Percentiles rank a stretch among this genome's conserved stretches.
phyloP scores from a whole-genome alignment of 495 filamentous ascomycete species.

The Penicillium nucicola region DNA sequence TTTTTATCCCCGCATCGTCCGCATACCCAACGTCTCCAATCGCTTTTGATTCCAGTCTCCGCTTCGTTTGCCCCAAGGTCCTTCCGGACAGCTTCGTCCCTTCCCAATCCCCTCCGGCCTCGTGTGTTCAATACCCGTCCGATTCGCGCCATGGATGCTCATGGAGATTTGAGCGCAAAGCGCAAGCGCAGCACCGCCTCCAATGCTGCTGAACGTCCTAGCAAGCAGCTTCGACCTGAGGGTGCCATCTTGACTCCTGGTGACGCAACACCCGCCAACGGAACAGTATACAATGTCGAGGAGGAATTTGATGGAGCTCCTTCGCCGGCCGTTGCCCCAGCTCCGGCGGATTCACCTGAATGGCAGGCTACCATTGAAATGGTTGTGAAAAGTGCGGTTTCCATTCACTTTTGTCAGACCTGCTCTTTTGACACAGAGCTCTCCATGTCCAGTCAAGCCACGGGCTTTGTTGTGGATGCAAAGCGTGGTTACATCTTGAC shows the following conservation, averaged over 20 bases:
- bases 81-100: background rate
- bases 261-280: slow-evolving; percentile 47
- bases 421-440: slow-evolving; percentile 96
- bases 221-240: slow-evolving; percentile 54
- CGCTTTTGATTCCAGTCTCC: background rate
- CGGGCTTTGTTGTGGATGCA: slow-evolving; percentile 96
- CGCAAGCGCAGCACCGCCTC: slow-evolving; percentile 58
- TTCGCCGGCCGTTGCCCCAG: slow-evolving; percentile 40
- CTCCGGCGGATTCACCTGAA: slow-evolving; percentile 80
- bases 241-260: slow-evolving; percentile 38
- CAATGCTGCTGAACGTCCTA: slow-evolving; percentile 48
- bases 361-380: slow-evolving; percentile 96
- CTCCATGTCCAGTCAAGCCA: slow-evolving; percentile 90
- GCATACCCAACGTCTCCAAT: background rate
- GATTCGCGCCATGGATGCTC: slow-evolving; percentile 46
- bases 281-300: slow-evolving; percentile 46
- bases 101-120: background rate
- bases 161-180: slow-evolving; percentile 52
- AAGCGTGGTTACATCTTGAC: slow-evolving; percentile 88
- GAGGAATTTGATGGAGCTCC: slow-evolving; percentile 42
- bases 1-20: slow-evolving; percentile 12
- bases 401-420: slow-evolving; percentile 97
- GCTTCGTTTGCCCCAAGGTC: background rate
- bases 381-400: slow-evolving; percentile 90
- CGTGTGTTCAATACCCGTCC: slow-evolving; percentile 1